Evolutionary conservation across 176 grass and related monocot genomes (phyloP), one percentile per base, ranked within the genome.

Genomic region (Carex parvula): DNA sequence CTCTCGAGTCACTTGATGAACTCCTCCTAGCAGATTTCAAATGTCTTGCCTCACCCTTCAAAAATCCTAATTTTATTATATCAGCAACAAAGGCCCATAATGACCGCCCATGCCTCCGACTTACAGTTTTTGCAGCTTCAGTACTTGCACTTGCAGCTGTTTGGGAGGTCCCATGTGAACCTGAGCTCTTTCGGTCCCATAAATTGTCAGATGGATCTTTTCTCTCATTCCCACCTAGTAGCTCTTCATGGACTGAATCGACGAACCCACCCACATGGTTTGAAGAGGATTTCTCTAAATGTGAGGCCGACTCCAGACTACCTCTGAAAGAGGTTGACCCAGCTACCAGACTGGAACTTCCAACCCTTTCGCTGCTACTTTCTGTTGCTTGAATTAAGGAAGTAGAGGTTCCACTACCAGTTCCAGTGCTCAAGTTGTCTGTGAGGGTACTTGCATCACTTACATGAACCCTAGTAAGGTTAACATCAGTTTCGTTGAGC

Each of bases 21-120:
- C 85, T 90, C 90, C 84, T 92, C 64, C 89, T 92, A 81, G 83
- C 83, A 81, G 91, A 93, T 89, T 73, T 98, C 52, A 87, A 77
- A 87, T 86, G 79, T 67, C 77, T 39, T 82, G 92, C 88, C 77
- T 90, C 86, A 79, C 83, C 72, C 82, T 24, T 92, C 50, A 88
- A 65, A 87, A 89, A 79, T 89, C 95, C 89, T 85, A 98, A 83
- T 71, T 88, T 91, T 75, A 98, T 81, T 87, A 98, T 91, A 82
- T 93, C 95, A 84, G 92, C 91, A 87, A 98, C 88, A 87, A 89
- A 93, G 84, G 87, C 61, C 95, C 95, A 98, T 46, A 98, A 90
- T 22, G 95, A 95, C 66, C 72, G 92, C 79, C 87, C 86, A 79
- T 77, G 85, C 70, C 86, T 95, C 87, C 61, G 85, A 84, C 84